A percentile compares a stretch with the other conserved stretches of the same genome.
Evolutionary conservation across 352 stramenopile genomes (phyloP).

Genomic region (Globisporangium polare): DNA sequence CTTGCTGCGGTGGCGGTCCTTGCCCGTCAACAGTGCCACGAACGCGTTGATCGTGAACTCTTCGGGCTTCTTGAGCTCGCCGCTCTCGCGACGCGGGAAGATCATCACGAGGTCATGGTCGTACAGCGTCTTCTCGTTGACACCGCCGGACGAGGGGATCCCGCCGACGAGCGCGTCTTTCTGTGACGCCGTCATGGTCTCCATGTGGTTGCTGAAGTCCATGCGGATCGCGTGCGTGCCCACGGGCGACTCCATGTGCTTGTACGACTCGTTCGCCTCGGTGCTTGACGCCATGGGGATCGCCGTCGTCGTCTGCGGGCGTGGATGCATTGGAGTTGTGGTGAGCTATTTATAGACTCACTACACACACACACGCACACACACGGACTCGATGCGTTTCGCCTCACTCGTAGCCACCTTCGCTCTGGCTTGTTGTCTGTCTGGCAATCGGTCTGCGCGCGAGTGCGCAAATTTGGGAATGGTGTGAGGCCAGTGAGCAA

Average conservation of each 20-base stretch:
- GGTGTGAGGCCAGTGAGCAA: background rate
- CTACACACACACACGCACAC: background rate
- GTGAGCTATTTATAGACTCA: background rate
- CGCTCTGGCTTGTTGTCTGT: background rate
- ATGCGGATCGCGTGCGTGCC: slow-evolving; percentile 31
- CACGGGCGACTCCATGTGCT: slow-evolving; percentile 32
- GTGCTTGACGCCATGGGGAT: slow-evolving; percentile 3
- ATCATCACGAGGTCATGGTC: slow-evolving; percentile 81
- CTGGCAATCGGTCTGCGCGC: background rate
- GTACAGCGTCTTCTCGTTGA: slow-evolving; percentile 56
- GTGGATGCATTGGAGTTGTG: background rate
- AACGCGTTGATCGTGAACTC: slow-evolving; percentile 64
- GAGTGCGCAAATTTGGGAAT: slow-evolving; percentile 4
- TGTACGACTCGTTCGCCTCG: slow-evolving; percentile 25
- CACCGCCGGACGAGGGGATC: background rate
- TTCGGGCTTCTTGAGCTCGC: slow-evolving; percentile 60
- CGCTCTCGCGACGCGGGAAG: slow-evolving; percentile 60
- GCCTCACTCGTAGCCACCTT: background rate
- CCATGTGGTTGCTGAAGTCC: slow-evolving; percentile 40
- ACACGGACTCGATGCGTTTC: background rate
- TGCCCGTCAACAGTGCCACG: slow-evolving; percentile 64
- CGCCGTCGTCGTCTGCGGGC: background rate
- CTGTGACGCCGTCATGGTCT: slow-evolving; percentile 23
- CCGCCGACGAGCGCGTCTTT: slow-evolving; percentile 18
- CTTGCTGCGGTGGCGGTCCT: slow-evolving; percentile 41